Base-by-base conservation (phyloP, 2,329 filamentous ascomycete genomes). In the Nothophoma quercina region DNA sequence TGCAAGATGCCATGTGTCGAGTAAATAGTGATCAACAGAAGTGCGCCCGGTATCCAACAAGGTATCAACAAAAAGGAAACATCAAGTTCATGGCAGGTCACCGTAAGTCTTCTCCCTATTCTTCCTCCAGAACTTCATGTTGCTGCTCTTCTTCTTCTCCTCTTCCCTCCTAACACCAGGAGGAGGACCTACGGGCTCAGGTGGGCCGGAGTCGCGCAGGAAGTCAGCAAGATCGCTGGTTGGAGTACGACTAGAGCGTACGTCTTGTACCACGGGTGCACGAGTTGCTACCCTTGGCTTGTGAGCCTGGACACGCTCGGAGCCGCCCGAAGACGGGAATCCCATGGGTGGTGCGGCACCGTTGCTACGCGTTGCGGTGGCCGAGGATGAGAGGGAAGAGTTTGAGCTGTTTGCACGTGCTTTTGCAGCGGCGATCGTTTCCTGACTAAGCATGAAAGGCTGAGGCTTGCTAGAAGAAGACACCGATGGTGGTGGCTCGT, bases 401-500 rank as follows among this genome's bases (percentile, higher is more conserved):
- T 55, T 65, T 2, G 59, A 62, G 33, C 34, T 49, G n/a, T 55
- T 63, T 2, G 60, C 64, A 16, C 68, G 65, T 4, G 68, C 67
- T 21, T 62, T 67, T n/a, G 70, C 70, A 5, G 68, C 69, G 15
- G 70, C 70, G 8, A 72, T 66, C 0, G 65, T 66, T 26, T 71
- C 68, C 7, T 60, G 56, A 36, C 65, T 71, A 4, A 72, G 60
- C 38, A 70, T 43, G 29, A 76, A 69, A 0, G 74, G 72, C 41
- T 73, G 59, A 3, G 73, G 68, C 36, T 63, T 60, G 33, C 60
- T 65, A 15, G 51, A 54, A 2, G 62, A 51, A 4, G 88, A 88
- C 10, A 51, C 60, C 5, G 63, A 49, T 4, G 88, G 88, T 5
- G 89, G 89, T 30, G 88, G 82, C 53, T 83, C 87, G 71, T 85